Conservation (phyloP, 2,329 filamentous ascomycete species). For the Cercospora zeae-maydis region DNA sequence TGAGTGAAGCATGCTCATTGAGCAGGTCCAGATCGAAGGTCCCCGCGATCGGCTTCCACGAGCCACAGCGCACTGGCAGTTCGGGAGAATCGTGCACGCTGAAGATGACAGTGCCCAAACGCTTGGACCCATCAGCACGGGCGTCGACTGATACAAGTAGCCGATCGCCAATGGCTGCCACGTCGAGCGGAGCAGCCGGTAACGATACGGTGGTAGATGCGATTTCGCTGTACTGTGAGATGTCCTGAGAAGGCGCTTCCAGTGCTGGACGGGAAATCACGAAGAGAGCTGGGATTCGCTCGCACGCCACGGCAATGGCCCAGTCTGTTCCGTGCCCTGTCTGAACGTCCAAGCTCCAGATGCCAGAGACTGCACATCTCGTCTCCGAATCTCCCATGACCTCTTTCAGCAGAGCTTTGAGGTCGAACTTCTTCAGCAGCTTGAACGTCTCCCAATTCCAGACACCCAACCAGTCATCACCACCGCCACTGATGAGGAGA, state of each 20-base stretch:
- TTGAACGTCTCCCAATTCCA: conserved; percentile 72
- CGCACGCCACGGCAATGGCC: conserved; percentile 41
- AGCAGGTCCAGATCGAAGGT: conserved; percentile 16
- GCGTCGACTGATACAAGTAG: conserved; percentile 16
- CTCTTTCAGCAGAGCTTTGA: conserved; percentile 34
- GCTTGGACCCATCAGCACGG: conserved; percentile 1
- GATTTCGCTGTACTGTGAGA: not conserved
- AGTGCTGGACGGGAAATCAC: conserved; percentile 30
- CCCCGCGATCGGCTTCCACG: conserved; percentile 3
- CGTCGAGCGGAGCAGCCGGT: conserved; percentile 14
- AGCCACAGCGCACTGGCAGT: not conserved
- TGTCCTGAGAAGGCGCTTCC: not conserved
- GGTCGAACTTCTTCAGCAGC: conserved; percentile 53
- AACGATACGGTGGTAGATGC: not conserved
- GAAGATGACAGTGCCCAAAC: conserved; percentile 1
- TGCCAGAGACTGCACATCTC: conserved; percentile 50
- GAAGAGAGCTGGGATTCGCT: conserved; percentile 59
- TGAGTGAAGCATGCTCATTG: conserved; percentile 17
- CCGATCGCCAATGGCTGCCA: conserved; percentile 4
- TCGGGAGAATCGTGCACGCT: conserved; percentile 2
- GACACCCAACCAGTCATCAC: conserved; percentile 71
- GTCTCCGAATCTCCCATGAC: not conserved
- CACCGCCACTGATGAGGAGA: conserved; percentile 80
- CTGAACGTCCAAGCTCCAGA: conserved; percentile 42
- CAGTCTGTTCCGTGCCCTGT: conserved; percentile 12